These are phyloP conservation scores for Cystoderma amianthinum DNA, from an alignment of 768 basidiomycete genomes.

Conservation along the genomic window DNA sequence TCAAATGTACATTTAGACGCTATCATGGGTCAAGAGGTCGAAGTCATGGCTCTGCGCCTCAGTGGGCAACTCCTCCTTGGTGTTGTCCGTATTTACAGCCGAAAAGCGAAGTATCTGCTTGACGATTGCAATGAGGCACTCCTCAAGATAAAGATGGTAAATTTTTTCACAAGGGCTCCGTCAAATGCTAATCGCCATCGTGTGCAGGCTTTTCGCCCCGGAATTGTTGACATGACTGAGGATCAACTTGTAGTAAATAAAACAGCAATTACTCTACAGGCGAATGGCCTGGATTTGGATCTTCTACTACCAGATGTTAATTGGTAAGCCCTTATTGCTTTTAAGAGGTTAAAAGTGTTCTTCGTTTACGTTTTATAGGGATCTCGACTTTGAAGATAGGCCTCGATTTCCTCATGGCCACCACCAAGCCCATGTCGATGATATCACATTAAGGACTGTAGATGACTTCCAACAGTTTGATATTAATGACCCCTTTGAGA, in stretches of 20 bases:
- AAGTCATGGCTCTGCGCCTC: conserved; percentile 91
- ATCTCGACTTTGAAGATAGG: conserved; percentile 69
- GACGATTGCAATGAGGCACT: conserved; percentile 98
- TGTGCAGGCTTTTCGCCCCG: conserved; percentile 84
- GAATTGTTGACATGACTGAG: conserved; percentile 92
- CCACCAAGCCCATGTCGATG: conserved; percentile 78
- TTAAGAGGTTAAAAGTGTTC: conserved; percentile 6
- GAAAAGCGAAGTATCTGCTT: conserved; percentile 95
- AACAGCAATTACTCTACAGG: conserved; percentile 83
- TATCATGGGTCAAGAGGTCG: conserved; percentile 90
- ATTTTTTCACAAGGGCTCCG: too few relatives aligned
- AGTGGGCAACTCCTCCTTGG: conserved; percentile 95
- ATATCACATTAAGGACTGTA: conserved; percentile 79
- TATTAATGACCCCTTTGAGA: conserved; percentile 68
- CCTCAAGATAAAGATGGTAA: conserved; percentile 90
- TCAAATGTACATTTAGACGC: conserved; percentile 51
- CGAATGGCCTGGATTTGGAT: conserved; percentile 73
- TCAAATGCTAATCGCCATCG: conserved; percentile 6
- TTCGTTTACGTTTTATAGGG: conserved; percentile 53
- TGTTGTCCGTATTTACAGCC: conserved; percentile 94
- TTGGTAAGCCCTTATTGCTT: conserved; percentile 40
- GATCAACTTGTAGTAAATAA: conserved; percentile 85
- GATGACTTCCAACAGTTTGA: conserved; percentile 68
- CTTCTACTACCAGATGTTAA: conserved; percentile 74
- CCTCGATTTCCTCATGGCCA: conserved; percentile 62